Percentiles rank a stretch among this genome's conserved stretches.
phyloP scores from a whole-genome alignment of 2,329 filamentous ascomycete species.

The Claviceps africana region DNA sequence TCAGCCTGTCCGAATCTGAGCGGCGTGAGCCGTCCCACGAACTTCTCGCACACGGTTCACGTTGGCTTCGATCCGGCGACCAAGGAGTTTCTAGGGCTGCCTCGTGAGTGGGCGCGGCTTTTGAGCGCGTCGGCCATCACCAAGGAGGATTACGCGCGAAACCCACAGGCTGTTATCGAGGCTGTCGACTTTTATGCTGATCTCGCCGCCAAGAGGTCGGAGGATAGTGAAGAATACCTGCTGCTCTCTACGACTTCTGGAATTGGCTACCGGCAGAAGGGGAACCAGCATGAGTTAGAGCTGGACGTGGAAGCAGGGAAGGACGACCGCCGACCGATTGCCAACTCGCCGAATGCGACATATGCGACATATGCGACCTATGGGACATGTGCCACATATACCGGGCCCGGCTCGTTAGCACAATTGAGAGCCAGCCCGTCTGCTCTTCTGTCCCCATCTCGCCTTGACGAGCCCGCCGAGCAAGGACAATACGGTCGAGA shows the following conservation, averaged over 20 bases:
- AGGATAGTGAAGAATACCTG: slow-evolving; percentile 48
- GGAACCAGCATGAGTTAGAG: too few relatives aligned
- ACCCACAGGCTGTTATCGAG: slow-evolving; percentile 71
- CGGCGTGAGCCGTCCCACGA: slow-evolving; percentile 91
- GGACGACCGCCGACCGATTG: not conserved
- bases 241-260: not conserved
- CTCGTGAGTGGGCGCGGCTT: slow-evolving; percentile 89
- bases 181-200: slow-evolving; percentile 74
- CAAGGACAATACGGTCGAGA: not conserved
- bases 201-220: slow-evolving; percentile 52
- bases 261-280: not conserved
- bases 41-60: slow-evolving; percentile 90
- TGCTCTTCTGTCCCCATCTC: not conserved
- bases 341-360: not conserved
- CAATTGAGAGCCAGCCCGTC: not conserved
- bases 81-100: slow-evolving; percentile 82
- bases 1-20: slow-evolving; percentile 94
- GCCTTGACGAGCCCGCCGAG: not conserved
- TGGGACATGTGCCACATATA: not conserved
- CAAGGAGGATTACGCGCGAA: slow-evolving; percentile 82
- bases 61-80: slow-evolving; percentile 91
- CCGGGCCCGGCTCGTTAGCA: not conserved
- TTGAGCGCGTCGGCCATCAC: slow-evolving; percentile 91
- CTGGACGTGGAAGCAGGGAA: not conserved
- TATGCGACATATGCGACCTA: not conserved